Evolutionary conservation across 305 asterid species (phyloP), one percentile per base, ranked within the genome.

Genomic region (Salvia sclarea): DNA sequence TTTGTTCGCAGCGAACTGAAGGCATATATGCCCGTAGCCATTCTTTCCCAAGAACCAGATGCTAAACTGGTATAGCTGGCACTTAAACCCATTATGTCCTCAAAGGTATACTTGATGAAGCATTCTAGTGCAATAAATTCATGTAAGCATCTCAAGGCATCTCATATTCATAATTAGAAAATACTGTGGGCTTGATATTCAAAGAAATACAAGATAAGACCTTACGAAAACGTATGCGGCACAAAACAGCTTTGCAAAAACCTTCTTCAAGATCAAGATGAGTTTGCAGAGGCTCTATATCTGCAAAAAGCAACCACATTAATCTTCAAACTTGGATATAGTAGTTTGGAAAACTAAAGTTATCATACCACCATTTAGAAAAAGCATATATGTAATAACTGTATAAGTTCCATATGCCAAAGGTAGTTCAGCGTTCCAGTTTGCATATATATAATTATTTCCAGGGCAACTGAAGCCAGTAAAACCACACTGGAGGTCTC

Each of bases 151-250:
- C 18, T 30, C 40, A 75, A 56, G 38, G 67, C 73, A 71, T 37
- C 43, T 37, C 61, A 37, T n/a, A 49, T 43, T 8, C 40, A 17
- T 56, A 57, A 41, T 16, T 17, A 50, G 43, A 58, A 75, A 45
- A 52, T 57, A 37, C 25, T 21, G 50, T 28, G 70, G 18, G 31
- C 24, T 25, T 61, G 56, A 49, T 62, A 54, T 33, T 65, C 71
- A 80, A 66, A 83, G 72, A 82, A 75, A 82, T 88, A 82, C 69
- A 77, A 81, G 83, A 79, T 84, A 81, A 88, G 98, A 94, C 99
- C 99, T 94, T 94, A 94, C 99, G 99, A 86, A 94, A 91, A 81
- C 99, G 99, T 83, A 91, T 87, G 78, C 98, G 99, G 88, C 97
- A 89, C 72, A 91, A 77, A 75, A 91, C 74, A 69, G 99, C 87